A percentile compares a stretch with the other conserved stretches of the same genome.
These are phyloP conservation scores for Epichloe gansuensis DNA, from an alignment of 2,329 filamentous ascomycete species.

Conservation along the genomic window DNA sequence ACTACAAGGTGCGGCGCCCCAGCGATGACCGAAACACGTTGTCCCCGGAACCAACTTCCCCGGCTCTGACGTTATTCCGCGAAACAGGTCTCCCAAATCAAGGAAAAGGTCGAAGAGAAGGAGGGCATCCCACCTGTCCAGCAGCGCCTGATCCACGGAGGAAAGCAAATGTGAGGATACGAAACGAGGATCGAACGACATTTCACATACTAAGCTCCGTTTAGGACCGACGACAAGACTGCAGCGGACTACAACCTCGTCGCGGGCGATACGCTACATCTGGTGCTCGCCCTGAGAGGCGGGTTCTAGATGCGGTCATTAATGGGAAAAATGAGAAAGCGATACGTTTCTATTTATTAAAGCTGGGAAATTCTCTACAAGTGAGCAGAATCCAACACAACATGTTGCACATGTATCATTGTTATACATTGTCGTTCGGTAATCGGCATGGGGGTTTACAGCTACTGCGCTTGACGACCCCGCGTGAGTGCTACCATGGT, in stretches of 20 bases:
- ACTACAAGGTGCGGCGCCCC: constrained; percentile 62
- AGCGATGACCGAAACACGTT: neutral
- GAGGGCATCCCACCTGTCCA: constrained; percentile 96
- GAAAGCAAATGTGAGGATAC: constrained; percentile 83
- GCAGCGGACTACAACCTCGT: constrained; percentile 83
- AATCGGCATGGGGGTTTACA: too few species aligned
- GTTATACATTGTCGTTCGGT: too few species aligned
- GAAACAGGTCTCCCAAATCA: constrained; percentile 77
- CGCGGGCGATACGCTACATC: constrained; percentile 84
- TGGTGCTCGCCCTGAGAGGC: constrained; percentile 87
- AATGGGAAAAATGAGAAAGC: neutral
- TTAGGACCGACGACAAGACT: constrained; percentile 88
- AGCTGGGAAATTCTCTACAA: too few species aligned
- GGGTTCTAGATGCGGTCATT: constrained; percentile 30
- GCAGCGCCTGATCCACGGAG: constrained; percentile 89
- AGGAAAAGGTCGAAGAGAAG: constrained; percentile 98
- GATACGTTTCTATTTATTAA: neutral
- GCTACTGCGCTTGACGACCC: too few species aligned
- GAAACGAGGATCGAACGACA: neutral
- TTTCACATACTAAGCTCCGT: neutral
- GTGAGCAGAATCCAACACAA: too few species aligned
- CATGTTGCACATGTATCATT: too few species aligned
- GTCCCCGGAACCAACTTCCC: neutral
- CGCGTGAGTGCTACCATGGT: too few species aligned
- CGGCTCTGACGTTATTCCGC: neutral